Percentiles rank a stretch among this genome's conserved stretches.
Evolutionary conservation across 768 basidiomycete species (phyloP).

Genomic region (Stropharia rugosoannulata): DNA sequence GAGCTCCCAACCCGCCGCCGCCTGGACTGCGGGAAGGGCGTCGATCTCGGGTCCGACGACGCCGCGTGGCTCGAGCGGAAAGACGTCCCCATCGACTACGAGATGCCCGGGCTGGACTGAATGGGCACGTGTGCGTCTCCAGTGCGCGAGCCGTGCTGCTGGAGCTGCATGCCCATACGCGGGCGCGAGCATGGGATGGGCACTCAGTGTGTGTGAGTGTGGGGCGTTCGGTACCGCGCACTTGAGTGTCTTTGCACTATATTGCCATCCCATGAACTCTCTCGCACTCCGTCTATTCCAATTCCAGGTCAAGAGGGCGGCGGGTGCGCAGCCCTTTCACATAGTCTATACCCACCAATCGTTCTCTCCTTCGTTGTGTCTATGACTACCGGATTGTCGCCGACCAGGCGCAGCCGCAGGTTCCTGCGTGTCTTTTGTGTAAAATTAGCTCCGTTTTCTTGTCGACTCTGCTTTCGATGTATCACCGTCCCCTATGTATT

Average conservation of each 20-base stretch:
- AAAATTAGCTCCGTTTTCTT: background rate
- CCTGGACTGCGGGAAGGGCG: conserved; percentile 20
- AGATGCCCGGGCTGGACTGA: conserved; percentile 45
- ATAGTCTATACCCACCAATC: too few species aligned
- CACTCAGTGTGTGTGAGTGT: too few species aligned
- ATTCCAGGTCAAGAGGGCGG: too few species aligned
- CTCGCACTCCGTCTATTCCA: too few species aligned
- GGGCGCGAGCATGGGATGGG: too few species aligned
- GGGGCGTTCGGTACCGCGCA: too few species aligned
- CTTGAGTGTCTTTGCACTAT: too few species aligned
- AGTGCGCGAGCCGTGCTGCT: background rate
- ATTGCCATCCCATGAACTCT: too few species aligned
- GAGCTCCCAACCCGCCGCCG: conserved; percentile 17
- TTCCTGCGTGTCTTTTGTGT: background rate
- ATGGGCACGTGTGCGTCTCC: background rate
- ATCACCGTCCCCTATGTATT: background rate
- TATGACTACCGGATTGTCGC: too few species aligned
- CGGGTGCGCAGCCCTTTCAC: too few species aligned
- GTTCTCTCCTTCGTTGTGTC: too few species aligned
- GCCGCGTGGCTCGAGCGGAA: conserved; percentile 35
- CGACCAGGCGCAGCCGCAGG: too few species aligned
- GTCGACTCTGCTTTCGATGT: conserved; percentile 4
- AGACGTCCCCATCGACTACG: conserved; percentile 77
- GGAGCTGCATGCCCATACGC: background rate
- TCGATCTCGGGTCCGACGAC: conserved; percentile 19